phyloP scores from a whole-genome alignment of 805 yeast species.

The Peterozyma toletana region DNA sequence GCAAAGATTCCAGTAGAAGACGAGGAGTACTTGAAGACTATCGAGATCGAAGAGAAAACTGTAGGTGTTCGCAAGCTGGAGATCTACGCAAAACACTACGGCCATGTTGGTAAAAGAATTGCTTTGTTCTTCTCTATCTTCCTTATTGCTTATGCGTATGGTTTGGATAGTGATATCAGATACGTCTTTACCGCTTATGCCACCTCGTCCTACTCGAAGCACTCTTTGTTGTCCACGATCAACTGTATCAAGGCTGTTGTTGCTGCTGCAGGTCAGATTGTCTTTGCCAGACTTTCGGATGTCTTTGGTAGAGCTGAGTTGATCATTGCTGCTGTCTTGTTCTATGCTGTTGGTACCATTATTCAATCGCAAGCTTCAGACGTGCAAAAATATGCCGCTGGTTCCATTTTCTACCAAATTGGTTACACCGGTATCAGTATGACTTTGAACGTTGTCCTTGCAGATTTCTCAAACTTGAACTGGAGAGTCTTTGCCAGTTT shows the following conservation, averaged over 20 bases:
- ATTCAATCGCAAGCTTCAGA: conserved; percentile 54
- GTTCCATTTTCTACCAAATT: conserved; percentile 45
- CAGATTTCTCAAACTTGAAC: conserved; percentile 62
- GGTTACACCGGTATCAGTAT: conserved; percentile 64
- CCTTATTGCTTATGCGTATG: conserved; percentile 49
- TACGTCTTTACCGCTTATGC: conserved; percentile 47
- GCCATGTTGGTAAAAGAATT: conserved; percentile 24
- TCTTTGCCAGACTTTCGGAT: conserved; percentile 58
- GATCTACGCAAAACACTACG: conserved; percentile 43
- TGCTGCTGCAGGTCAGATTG: conserved; percentile 61
- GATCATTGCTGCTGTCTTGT: conserved; percentile 37
- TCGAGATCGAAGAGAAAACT: conserved; percentile 17
- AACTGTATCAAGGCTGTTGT: conserved; percentile 51
- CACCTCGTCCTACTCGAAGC: conserved; percentile 42
- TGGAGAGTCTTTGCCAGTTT: conserved; percentile 65
- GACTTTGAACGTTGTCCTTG: conserved; percentile 46
- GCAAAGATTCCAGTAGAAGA: no score
- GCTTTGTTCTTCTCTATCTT: conserved; percentile 42
- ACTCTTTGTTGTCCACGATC: conserved; percentile 53
- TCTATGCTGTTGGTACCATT: conserved; percentile 58
- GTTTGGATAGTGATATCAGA: conserved; percentile 47
- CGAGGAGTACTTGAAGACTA: no score
- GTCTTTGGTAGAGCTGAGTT: conserved; percentile 59
- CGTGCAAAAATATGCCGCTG: conserved; percentile 55
- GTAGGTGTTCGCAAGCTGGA: conserved; percentile 54